Conservation (phyloP, 352 stramenopile species). For the Blastocystis hominis region DNA sequence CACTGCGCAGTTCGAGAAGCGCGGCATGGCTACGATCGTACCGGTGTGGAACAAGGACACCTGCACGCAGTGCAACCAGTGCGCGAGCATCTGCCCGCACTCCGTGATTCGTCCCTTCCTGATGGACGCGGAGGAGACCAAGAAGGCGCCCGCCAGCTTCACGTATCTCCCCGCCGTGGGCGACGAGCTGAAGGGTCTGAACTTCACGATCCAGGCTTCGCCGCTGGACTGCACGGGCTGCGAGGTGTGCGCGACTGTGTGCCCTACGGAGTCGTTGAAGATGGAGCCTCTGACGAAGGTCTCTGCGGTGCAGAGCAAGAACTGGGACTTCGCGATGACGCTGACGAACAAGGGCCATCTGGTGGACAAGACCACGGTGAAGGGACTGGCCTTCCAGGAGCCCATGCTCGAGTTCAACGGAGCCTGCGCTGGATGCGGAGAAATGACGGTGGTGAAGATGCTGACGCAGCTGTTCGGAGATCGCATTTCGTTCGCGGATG, state of each 20-base stretch:
- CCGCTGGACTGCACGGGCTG: slow-evolving; percentile 67
- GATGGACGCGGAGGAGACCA: too few relatives aligned
- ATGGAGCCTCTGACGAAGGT: slow-evolving; percentile 63
- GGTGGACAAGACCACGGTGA: too few relatives aligned
- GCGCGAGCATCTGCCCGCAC: slow-evolving; percentile 66
- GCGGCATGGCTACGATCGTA: too few relatives aligned
- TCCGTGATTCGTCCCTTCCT: slow-evolving; percentile 66
- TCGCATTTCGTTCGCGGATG: slow-evolving; percentile 68
- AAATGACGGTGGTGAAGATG: slow-evolving; percentile 66
- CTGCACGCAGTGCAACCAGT: too few relatives aligned
- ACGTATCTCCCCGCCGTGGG: too few relatives aligned
- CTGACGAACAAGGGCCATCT: too few relatives aligned
- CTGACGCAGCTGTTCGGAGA: slow-evolving; percentile 68
- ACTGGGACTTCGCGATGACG: too few relatives aligned
- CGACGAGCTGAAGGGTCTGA: slow-evolving; percentile 65
- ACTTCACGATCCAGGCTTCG: slow-evolving; percentile 65
- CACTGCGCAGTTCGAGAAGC: too few relatives aligned
- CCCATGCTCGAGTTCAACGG: slow-evolving; percentile 66
- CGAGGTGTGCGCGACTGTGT: too few relatives aligned
- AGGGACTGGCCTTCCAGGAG: slow-evolving; percentile 67
- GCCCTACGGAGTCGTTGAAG: slow-evolving; percentile 65
- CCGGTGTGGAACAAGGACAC: too few relatives aligned
- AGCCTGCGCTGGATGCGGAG: slow-evolving; percentile 65
- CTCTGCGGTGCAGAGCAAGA: slow-evolving; percentile 60
- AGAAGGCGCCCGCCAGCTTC: too few relatives aligned